These are phyloP conservation scores for Didymella sp. DNA, from an alignment of 2,329 filamentous ascomycete species.

Conservation along the genomic window DNA sequence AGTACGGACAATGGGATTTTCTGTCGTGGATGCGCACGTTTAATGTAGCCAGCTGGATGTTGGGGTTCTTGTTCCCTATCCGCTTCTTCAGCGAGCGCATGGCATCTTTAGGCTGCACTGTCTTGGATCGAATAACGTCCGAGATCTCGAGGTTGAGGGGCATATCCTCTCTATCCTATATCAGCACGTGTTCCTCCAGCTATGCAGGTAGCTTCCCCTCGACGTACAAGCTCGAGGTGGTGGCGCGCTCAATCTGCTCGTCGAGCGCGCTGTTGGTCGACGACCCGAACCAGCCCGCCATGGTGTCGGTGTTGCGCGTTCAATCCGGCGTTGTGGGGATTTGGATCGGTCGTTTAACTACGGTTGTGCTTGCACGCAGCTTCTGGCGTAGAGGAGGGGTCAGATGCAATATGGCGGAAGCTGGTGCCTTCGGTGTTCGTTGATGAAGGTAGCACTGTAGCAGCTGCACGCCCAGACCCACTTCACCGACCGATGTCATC, in stretches of 20 bases:
- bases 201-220: neutral
- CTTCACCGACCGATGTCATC: neutral
- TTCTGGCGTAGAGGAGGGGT: neutral
- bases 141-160: constrained; percentile 97
- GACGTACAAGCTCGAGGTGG: constrained; percentile 83
- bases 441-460: too few relatives aligned
- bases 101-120: constrained; percentile 94
- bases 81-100: constrained; percentile 95
- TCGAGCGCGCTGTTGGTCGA: constrained; percentile 90
- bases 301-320: constrained; percentile 51
- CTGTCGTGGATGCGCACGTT: constrained; percentile 65
- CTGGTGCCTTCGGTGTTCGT: neutral
- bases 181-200: constrained; percentile 18
- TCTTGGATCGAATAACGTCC: constrained; percentile 96
- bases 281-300: constrained; percentile 92
- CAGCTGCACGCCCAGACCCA: constrained; percentile 5
- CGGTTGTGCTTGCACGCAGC: neutral
- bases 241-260: constrained; percentile 95
- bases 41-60: constrained; percentile 92
- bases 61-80: constrained; percentile 97
- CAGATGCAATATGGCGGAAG: neutral
- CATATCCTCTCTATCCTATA: constrained; percentile 79
- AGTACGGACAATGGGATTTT: constrained; percentile 7
- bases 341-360: neutral
- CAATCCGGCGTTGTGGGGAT: neutral